Evolutionary conservation across 228 moss, liverwort and hornwort species (phyloP), one percentile per base, ranked within the genome.

Genomic region (Sphagnum magellanicum): DNA sequence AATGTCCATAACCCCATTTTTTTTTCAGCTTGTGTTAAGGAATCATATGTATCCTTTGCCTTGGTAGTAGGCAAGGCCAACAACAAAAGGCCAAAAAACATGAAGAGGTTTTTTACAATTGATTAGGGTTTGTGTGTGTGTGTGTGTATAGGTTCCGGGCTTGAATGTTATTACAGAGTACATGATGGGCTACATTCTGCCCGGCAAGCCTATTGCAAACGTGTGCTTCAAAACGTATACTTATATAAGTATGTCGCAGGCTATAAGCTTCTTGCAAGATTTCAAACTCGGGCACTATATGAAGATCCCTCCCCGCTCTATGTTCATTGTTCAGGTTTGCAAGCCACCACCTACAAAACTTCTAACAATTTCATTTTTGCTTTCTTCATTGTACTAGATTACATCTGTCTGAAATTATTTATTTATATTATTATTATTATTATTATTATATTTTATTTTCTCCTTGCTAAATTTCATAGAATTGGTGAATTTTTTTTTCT

Each of bases 221-320:
- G 72, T 72, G 6, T 52, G 15, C 10, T 72, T 72, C 72, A 72
- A 72, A 58, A 72, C 72, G 4, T 72, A 50, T 12, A 65, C 64
- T 0, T 72, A 72, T 50, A 72, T 72, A 55, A 72, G 72, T 17
- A 72, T 72, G 72, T 46, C 48, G 48, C 72, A 72, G 65, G 64
- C 72, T 57, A 52, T 72, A 8, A 14, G 46, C 64, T 72, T 72
- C 48, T 59, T 72, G 4, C 59, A 53, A 3, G 72, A 72, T 48
- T 72, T 72, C 65, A 72, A 72, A 13, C 14, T 69, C 4, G 68
- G 68, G n/a, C 68, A 69, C 68, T 69, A 60, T 60, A 70, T 71
- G 71, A 72, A 72, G 65, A 72, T 72, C 65, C 72, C 72, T 49
- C 72, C 72, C 49, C 72, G 72, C 14, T 64, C 72, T 49, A 72